A percentile compares a stretch with the other conserved stretches of the same genome.
Evolutionary conservation across 2,329 filamentous ascomycete genomes (phyloP).

Genomic region (Ophiostoma fasciatum): DNA sequence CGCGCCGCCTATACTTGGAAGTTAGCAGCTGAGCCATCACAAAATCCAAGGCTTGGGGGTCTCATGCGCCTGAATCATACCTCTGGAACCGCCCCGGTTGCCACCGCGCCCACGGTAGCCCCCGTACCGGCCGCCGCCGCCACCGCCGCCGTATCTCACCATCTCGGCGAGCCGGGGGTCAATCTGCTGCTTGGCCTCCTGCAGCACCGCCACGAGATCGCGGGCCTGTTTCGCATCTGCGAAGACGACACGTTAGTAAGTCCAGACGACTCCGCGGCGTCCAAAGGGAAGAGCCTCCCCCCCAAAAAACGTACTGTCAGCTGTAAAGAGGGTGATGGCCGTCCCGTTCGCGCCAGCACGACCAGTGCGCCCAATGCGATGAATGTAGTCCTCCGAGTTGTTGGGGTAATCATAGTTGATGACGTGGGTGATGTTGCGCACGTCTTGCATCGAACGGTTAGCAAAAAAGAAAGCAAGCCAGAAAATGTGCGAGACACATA

Average conservation of each 20-base stretch:
- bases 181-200: conserved; percentile 95
- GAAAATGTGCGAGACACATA: conserved; percentile 5
- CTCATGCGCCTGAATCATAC: too few species aligned
- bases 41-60: too few species aligned
- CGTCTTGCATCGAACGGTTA: conserved; percentile 80
- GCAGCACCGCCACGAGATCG: conserved; percentile 84
- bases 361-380: conserved; percentile 90
- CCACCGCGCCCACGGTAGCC: conserved; percentile 50
- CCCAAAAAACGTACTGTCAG: conserved; percentile 77
- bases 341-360: conserved; percentile 90
- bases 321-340: conserved; percentile 96
- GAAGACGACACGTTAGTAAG: not conserved
- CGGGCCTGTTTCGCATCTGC: conserved; percentile 85
- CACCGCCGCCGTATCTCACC: conserved; percentile 79
- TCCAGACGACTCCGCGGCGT: not conserved
- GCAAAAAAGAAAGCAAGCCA: conserved; percentile 35
- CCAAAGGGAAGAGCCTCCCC: not conserved
- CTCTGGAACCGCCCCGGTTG: conserved; percentile 24
- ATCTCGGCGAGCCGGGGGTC: conserved; percentile 93
- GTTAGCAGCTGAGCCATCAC: too few species aligned
- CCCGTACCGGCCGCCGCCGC: conserved; percentile 57
- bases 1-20: conserved; percentile 19
- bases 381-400: conserved; percentile 97
- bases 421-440: conserved; percentile 99
- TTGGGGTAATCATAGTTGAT: conserved; percentile 99